Base-by-base conservation (phyloP, 345 rosid species). In the Trapa bicornis region DNA sequence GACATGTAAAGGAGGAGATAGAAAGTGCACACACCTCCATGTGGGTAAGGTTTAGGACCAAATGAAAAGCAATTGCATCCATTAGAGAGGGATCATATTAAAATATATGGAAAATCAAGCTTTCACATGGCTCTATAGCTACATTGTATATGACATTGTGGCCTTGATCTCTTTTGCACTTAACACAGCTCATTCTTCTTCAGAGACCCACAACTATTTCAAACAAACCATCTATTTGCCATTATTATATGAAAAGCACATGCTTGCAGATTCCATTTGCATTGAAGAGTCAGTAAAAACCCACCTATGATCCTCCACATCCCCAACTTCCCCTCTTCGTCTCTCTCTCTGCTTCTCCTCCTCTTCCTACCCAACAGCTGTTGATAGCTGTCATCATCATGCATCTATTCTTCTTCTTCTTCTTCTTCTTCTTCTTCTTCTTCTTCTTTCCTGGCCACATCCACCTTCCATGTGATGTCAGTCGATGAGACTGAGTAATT, bases 301-400 rank as follows among this genome's bases (percentile, higher is more conserved):
- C 56, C 76, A 85, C 89, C 89, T 84, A 85, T 85, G 87, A 86
- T 82, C 73, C 78, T 76, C 80, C 68, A 22, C 29, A 22, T 22
- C 35, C 43, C 43, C 43, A 47, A 66, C 69, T n/a, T 37, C 58
- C 56, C 22, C 0, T 11, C 11, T 45, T 22, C 29, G 29, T 22
- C 29, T 22, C 29, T 22, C 29, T 22, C 29, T 22, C 45, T 42
- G 5, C 52, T 8, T 47, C 52, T 8, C 13, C 52, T 47, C 13
- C 54, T 32, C 48, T 47, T 56, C 65, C 80, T 79, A 71, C 81
- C 65, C 58, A 60, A 78, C 89, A 87, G 96, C 94, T 89, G 89
- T 80, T 35, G 75, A 72, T 86, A 84, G 94, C 90, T 92, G 98
- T 89, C 84, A 74, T 67, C 78, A 22, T 22, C 29, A 22, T 22